Evolutionary conservation across 306 rosid species (phyloP).

Genomic region (Gynostemma pentaphyllum): DNA sequence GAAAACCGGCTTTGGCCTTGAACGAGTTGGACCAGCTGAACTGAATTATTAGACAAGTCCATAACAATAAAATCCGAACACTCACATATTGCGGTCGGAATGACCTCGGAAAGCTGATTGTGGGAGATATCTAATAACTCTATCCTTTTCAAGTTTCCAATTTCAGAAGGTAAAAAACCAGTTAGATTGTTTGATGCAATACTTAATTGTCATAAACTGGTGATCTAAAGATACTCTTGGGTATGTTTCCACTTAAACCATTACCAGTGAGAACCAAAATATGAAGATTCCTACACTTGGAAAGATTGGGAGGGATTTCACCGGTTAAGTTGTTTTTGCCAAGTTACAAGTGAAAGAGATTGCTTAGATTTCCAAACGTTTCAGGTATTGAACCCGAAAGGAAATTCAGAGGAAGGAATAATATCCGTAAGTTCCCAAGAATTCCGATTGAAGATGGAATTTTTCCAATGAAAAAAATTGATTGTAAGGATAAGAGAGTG

Average conservation of each 20-base stretch:
- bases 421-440: neutral
- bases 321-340: neutral
- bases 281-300: neutral
- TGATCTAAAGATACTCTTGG: neutral
- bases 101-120: neutral
- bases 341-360: neutral
- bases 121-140: neutral
- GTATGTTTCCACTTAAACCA: neutral
- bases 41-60: neutral
- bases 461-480: neutral
- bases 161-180: neutral
- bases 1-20: too few species aligned
- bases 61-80: neutral
- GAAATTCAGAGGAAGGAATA: neutral
- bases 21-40: neutral
- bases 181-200: neutral
- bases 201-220: neutral
- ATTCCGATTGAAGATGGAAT: neutral
- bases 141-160: neutral
- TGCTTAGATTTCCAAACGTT: neutral
- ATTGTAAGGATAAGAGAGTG: neutral
- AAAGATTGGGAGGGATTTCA: too few species aligned
- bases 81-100: neutral
- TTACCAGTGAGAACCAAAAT: neutral
- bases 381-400: neutral